Percentiles rank a stretch among this genome's conserved stretches.
Evolutionary conservation across 176 grass and related monocot genomes (phyloP).

Genomic region (Musa schizocarpa): DNA sequence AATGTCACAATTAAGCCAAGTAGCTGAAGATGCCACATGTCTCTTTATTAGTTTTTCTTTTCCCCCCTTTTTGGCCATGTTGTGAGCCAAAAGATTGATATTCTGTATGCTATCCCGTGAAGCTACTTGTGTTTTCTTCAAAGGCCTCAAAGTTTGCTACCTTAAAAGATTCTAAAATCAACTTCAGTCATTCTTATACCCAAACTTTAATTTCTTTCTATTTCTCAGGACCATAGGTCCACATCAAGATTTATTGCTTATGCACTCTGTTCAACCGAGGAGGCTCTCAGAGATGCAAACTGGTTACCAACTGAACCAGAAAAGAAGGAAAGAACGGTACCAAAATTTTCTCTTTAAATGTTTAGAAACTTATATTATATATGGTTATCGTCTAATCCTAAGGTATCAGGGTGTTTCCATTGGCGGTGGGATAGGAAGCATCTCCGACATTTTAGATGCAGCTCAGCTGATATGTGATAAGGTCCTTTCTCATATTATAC

Average conservation of each 20-base stretch:
- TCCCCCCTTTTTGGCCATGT: not conserved
- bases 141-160: not conserved
- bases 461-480: slow-evolving; percentile 72
- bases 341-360: not conserved
- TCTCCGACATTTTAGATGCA: slow-evolving; percentile 74
- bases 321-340: slow-evolving; percentile 84
- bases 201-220: slow-evolving; percentile 11
- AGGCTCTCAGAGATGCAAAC: slow-evolving; percentile 80
- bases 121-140: not conserved
- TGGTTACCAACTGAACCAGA: slow-evolving; percentile 55
- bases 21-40: not conserved
- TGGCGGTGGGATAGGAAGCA: slow-evolving; percentile 85
- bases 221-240: slow-evolving; percentile 75
- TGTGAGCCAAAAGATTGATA: not conserved
- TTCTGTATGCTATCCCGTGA: not conserved
- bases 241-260: slow-evolving; percentile 78
- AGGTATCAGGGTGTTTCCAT: slow-evolving; percentile 73
- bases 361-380: slow-evolving; percentile 2
- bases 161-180: not conserved
- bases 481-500: slow-evolving; percentile 28
- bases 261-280: slow-evolving; percentile 85
- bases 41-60: not conserved
- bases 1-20: not conserved
- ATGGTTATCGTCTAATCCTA: slow-evolving; percentile 18
- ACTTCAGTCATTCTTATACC: not conserved